Base-by-base conservation (phyloP, 495 filamentous ascomycete genomes). In the Sphaerosporella brunnea region DNA sequence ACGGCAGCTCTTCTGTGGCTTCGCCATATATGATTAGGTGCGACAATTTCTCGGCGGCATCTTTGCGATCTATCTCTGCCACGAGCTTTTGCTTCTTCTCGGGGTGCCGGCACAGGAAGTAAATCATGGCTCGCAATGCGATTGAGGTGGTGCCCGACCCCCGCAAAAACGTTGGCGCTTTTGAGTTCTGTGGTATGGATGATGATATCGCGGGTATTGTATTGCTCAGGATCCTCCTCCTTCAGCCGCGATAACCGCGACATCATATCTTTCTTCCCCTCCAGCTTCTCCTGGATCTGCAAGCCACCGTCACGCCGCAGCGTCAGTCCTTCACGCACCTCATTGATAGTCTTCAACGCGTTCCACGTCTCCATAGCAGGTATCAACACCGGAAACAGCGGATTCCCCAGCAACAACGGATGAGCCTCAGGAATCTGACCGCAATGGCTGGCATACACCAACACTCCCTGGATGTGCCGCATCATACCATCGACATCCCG, bases 111-210 rank as follows among this genome's bases (percentile, higher is more conserved):
- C 75, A 61, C 2, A 69, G 51, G 53, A 69, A 64, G 52, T 76
- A 75, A 21, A 78, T 51, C 11, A 71, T 58, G 0, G 68, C 59
- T 36, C 67, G 63, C 4, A 76, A 55, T 4, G 60, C 58, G 45
- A 64, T 71, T 11, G 70, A 67, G 0, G 69, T 72, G 2, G 74
- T 75, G 51, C 75, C 74, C 15, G 66, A 64, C n/a, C 3, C 72
- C 73, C 8, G 70, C 70, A 16, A 67, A 57, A 2, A 78, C 74
- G 72, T 79, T 82, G 7, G 28, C 28, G 7, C 7, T 5, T n/a
- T n/a, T n/a, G n/a, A n/a, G n/a, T n/a, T n/a, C n/a, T n/a, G n/a
- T n/a, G 7, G 28, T 32, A 5, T 32, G 28, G 28, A 32, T 32
- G 7, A 32, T 5, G 28, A 32, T 32, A 13, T 32, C 28, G 28